Conservation (phyloP, 2,329 filamentous ascomycete species). For the Fusarium sp. region DNA sequence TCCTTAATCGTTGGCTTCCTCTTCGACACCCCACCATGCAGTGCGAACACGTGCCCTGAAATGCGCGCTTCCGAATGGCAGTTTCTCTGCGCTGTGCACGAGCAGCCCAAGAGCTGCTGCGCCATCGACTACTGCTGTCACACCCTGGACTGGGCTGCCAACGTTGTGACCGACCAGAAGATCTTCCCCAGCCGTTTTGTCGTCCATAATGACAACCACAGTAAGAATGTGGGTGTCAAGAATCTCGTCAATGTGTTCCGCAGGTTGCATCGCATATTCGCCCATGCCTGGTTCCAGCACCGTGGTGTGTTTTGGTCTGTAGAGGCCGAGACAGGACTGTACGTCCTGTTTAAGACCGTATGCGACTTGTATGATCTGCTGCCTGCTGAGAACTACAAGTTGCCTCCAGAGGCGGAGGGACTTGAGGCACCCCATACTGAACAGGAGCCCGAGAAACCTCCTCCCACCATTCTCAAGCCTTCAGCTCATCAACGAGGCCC, state of each 20-base stretch:
- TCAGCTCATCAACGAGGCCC: conserved; percentile 43
- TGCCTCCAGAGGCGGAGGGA: conserved; percentile 92
- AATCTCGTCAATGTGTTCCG: conserved; percentile 96
- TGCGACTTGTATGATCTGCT: conserved; percentile 92
- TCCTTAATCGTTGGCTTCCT: conserved; percentile 92
- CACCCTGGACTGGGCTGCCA: conserved; percentile 96
- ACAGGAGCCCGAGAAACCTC: conserved; percentile 53
- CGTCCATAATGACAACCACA: conserved; percentile 63
- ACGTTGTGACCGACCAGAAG: conserved; percentile 92
- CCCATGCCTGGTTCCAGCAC: conserved; percentile 98
- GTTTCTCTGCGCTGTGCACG: conserved; percentile 97
- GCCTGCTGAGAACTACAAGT: conserved; percentile 93
- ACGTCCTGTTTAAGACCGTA: conserved; percentile 96
- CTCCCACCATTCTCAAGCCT: conserved; percentile 51
- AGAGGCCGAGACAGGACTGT: conserved; percentile 89
- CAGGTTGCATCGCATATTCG: conserved; percentile 94
- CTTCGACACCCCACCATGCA: conserved; percentile 89
- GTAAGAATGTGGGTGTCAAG: conserved; percentile 73
- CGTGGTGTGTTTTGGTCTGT: conserved; percentile 94
- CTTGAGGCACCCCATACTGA: conserved; percentile 63
- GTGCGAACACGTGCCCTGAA: conserved; percentile 88
- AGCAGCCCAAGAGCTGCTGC: conserved; percentile 95
- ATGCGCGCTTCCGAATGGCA: conserved; percentile 99
- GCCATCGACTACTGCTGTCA: conserved; percentile 99
- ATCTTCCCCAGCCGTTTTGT: conserved; percentile 89